Percentiles rank a stretch among this genome's conserved stretches.
Conservation (phyloP, 2,329 filamentous ascomycete genomes). For the Penicillium sclerotiorum region DNA sequence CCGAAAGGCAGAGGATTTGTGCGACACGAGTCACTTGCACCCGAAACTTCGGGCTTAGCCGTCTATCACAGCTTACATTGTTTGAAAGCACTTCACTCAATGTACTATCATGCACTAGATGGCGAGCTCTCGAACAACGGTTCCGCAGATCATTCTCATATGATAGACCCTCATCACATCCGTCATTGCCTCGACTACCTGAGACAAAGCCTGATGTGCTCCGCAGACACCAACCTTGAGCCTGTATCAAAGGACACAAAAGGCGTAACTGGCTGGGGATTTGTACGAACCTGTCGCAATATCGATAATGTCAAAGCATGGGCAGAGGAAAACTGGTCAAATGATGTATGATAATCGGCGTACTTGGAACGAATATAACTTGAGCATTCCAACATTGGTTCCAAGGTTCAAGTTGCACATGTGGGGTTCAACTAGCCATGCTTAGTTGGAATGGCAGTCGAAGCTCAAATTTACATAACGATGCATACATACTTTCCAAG, state of each 20-base stretch:
- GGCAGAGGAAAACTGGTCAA: slow-evolving; percentile 1
- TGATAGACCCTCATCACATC: background rate
- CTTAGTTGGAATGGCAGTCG: no score
- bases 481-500: no score
- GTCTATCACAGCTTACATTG: slow-evolving; percentile 5
- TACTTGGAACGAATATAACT: no score
- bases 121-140: background rate
- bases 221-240: slow-evolving; percentile 6
- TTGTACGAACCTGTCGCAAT: slow-evolving; percentile 2
- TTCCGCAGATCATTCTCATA: background rate
- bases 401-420: no score
- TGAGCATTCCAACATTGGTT: no score
- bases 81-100: background rate
- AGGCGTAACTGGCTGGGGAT: slow-evolving; percentile 1
- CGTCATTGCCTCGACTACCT: slow-evolving; percentile 6
- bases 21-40: background rate
- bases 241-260: background rate
- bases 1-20: slow-evolving; percentile 1
- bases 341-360: background rate
- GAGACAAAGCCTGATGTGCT: slow-evolving; percentile 5
- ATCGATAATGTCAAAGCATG: slow-evolving; percentile 1
- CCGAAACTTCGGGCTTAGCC: background rate
- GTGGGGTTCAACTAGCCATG: no score
- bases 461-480: no score
- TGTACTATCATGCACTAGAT: background rate